These are phyloP conservation scores for Pelagomonas calceolata DNA, from an alignment of 108 stramenopile genomes.

Conservation along the genomic window DNA sequence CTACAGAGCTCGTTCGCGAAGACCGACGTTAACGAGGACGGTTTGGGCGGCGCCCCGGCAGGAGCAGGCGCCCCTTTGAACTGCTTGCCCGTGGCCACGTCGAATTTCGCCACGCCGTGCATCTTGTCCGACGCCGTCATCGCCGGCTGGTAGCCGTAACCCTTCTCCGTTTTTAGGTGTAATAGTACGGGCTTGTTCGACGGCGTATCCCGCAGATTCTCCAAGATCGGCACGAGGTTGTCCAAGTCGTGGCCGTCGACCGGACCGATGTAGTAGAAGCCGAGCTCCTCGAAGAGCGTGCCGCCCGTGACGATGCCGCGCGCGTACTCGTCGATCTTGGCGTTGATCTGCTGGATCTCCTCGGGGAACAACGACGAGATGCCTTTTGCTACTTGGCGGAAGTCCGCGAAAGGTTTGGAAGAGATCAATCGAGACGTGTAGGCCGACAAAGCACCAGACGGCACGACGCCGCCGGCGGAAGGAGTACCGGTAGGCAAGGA, in stretches of 20 bases:
- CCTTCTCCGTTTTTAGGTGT: conserved; percentile 86
- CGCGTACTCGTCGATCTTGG: conserved; percentile 92
- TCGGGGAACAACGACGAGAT: conserved; percentile 80
- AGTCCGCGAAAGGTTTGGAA: conserved; percentile 86
- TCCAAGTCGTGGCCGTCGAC: conserved; percentile 94
- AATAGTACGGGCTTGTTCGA: conserved; percentile 78
- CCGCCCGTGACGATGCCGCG: conserved; percentile 87
- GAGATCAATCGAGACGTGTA: conserved; percentile 85
- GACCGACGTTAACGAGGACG: conserved; percentile 57
- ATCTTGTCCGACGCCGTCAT: conserved; percentile 78
- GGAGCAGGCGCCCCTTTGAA: conserved; percentile 50
- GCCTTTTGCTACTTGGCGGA: conserved; percentile 80
- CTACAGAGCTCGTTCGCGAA: conserved; percentile 87
- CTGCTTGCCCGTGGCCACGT: conserved; percentile 82
- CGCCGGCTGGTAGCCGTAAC: conserved; percentile 90
- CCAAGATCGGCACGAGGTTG: conserved; percentile 87
- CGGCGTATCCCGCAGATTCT: conserved; percentile 71
- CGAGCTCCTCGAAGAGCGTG: conserved; percentile 90
- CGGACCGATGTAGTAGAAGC: conserved; percentile 95
- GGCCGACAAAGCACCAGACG: conserved; percentile 71
- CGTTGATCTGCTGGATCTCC: conserved; percentile 85
- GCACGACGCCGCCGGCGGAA: conserved; percentile 79
- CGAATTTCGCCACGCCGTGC: conserved; percentile 94
- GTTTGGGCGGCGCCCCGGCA: conserved; percentile 39
- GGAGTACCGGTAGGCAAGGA: conserved; percentile 90